These are phyloP conservation scores for Lecanoromycetidae sp. DNA, from an alignment of 2,329 filamentous ascomycete species.

Conservation along the genomic window DNA sequence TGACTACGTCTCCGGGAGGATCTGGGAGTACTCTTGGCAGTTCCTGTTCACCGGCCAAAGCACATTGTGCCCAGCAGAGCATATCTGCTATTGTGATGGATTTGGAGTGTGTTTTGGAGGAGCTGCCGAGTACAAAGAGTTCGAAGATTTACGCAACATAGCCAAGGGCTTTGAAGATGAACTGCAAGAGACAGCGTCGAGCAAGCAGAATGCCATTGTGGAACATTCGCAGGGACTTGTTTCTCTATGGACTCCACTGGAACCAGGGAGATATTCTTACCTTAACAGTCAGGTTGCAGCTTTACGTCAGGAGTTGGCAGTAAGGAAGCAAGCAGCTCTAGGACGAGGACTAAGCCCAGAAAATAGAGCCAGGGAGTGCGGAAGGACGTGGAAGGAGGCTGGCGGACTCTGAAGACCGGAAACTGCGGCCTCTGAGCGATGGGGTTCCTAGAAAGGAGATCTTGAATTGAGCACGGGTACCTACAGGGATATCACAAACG, in stretches of 20 bases:
- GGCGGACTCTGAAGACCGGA: slow-evolving; percentile 28
- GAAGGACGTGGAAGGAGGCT: slow-evolving; percentile 43
- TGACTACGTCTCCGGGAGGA: slow-evolving; percentile 46
- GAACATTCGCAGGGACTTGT: not conserved
- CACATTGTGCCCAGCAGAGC: slow-evolving; percentile 37
- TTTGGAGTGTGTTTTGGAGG: slow-evolving; percentile 50
- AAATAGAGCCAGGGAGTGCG: slow-evolving; percentile 40
- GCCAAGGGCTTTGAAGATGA: slow-evolving; percentile 32
- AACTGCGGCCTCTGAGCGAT: too few species aligned
- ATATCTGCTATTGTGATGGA: slow-evolving; percentile 51
- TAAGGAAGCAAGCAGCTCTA: slow-evolving; percentile 34
- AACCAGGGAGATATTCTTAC: slow-evolving; percentile 32
- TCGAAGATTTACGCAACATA: slow-evolving; percentile 34
- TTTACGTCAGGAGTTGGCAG: slow-evolving; percentile 32
- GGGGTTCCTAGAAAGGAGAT: too few species aligned
- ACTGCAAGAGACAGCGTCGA: slow-evolving; percentile 29
- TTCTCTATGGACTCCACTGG: slow-evolving; percentile 23
- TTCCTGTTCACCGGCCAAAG: slow-evolving; percentile 35
- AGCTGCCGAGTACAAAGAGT: slow-evolving; percentile 37
- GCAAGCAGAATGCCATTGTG: slow-evolving; percentile 17
- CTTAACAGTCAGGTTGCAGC: slow-evolving; percentile 34
- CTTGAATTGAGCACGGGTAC: not conserved
- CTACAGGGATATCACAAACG: too few species aligned
- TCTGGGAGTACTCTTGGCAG: slow-evolving; percentile 57
- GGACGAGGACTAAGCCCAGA: slow-evolving; percentile 40